These are phyloP conservation scores for Aspergillus aculeatinus DNA, from an alignment of 2,329 filamentous ascomycete genomes.

Conservation along the genomic window DNA sequence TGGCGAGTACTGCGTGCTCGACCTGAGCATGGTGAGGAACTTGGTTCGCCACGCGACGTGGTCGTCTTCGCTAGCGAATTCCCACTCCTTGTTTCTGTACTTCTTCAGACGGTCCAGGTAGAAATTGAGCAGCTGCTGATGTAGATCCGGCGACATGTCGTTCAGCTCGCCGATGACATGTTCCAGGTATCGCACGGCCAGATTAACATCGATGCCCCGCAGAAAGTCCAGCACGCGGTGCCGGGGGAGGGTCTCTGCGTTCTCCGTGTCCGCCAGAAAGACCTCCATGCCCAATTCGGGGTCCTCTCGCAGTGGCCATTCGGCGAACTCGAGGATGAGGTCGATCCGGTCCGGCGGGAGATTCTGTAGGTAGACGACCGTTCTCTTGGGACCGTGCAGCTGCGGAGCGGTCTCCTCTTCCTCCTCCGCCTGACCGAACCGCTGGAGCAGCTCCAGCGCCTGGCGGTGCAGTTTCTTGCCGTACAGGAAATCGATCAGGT, in stretches of 20 bases:
- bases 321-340: slow-evolving; percentile 84
- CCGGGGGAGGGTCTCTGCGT: slow-evolving; percentile 84
- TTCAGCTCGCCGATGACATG: slow-evolving; percentile 86
- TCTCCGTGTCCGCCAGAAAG: slow-evolving; percentile 89
- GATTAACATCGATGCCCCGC: slow-evolving; percentile 62
- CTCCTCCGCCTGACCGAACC: slow-evolving; percentile 66
- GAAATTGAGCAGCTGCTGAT: slow-evolving; percentile 77
- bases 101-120: slow-evolving; percentile 58
- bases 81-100: slow-evolving; percentile 37
- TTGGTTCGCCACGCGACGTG: slow-evolving; percentile 62
- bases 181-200: slow-evolving; percentile 82
- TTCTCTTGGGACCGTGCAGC: slow-evolving; percentile 78
- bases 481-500: slow-evolving; percentile 95
- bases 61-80: slow-evolving; percentile 42
- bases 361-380: slow-evolving; percentile 85
- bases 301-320: slow-evolving; percentile 76
- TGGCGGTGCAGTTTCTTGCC: slow-evolving; percentile 91
- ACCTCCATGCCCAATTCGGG: slow-evolving; percentile 83
- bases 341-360: slow-evolving; percentile 85
- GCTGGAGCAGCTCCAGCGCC: slow-evolving; percentile 76
- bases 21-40: slow-evolving; percentile 71
- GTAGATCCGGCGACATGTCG: slow-evolving; percentile 80
- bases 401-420: slow-evolving; percentile 44
- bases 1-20: slow-evolving; percentile 77
- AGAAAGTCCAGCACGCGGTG: slow-evolving; percentile 74